Base-by-base conservation (phyloP, 2,329 filamentous ascomycete genomes). In the Chaetomium globosum region DNA sequence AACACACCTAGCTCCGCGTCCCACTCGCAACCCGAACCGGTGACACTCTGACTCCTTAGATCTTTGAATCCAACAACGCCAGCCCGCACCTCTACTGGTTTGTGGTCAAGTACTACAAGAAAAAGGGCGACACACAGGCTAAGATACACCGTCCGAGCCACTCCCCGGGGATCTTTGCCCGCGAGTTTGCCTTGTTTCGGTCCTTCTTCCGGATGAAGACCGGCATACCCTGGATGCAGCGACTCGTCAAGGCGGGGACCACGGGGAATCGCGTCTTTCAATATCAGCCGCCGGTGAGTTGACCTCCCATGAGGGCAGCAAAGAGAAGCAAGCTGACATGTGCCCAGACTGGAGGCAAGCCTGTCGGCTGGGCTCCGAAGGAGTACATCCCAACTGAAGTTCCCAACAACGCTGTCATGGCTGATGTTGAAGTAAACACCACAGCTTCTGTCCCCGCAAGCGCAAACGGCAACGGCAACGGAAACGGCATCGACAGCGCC, bases 31-130 rank as follows among this genome's bases (percentile, higher is more conserved):
- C 39, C 16, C 16, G n/a, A n/a, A 43, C 16, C 16, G 16, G 39
- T 19, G 39, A 43, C 39, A 43, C 21, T 9, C 48, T 59, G 33
- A 36, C 53, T 8, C 1, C 36, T 48, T 12, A 92, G 88, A 80
- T 93, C 59, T 91, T 87, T 77, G 86, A 92, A 74, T 89, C 87
- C 5, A 65, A 85, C 66, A 66, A 85, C 66, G 78, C 81, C 12
- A 76, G 77, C 16, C 88, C 88, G 0, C 80, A 78, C 65, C 81
- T 84, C 0, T 93, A 91, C 77, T 83, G 82, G 69, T 84, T 86
- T 54, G 84, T 84, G 8, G 82, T 81, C 55, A 85, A 84, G 61
- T 80, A 79, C 69, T 80, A 79, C 70, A 79, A 79, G 60, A 78
- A 76, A 62, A 79, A 75, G 7, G 74, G 76, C 7, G 76, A 77